Base-by-base conservation (phyloP, 306 rosid species). In the Inga leiocalycina region DNA sequence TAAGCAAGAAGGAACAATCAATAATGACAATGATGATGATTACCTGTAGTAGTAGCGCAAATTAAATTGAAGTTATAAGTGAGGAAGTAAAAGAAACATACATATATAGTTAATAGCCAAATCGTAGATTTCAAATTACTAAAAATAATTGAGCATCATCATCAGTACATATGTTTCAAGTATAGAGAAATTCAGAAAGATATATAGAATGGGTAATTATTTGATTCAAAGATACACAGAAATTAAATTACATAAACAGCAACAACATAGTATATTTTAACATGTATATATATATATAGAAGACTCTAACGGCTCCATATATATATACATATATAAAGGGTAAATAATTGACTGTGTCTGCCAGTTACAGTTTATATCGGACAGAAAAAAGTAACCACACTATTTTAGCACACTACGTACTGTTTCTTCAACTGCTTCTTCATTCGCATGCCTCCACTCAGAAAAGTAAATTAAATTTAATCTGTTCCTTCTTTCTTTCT, bases 381-480 rank as follows among this genome's bases (percentile, higher is more conserved):
- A 76, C 66, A 56, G 54, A 74, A 22, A 82, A 70, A 76, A 37
- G 67, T 35, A 73, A 51, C 48, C 46, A 44, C 51, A 75, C 52
- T 3, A 52, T 69, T 39, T 32, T 51, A 57, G 22, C 69, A 54
- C 32, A 61, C 73, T 64, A 64, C 44, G 20, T 62, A 17, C 20
- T 27, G 30, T 27, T 27, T 27, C 30, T 27, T 27, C 30, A 27
- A 27, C 30, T 44, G 13, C 30, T 44, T 7, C 45, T 70, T 78
- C 48, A 39, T 39, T 39, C 8, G 76, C 75, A 46, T 81, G 72
- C 41, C 77, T 54, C 77, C 81, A 76, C 81, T 24, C 52, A 48
- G 64, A 64, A 82, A 75, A 52, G 59, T 76, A 76, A 79, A 32
- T 67, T 48, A 24, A 62, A 3, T 66, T n/a, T 11, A 62, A 3